A percentile compares a stretch with the other conserved stretches of the same genome.
Conservation (phyloP, 176 grass and related monocot species). For the Cenchrus purpureus region DNA sequence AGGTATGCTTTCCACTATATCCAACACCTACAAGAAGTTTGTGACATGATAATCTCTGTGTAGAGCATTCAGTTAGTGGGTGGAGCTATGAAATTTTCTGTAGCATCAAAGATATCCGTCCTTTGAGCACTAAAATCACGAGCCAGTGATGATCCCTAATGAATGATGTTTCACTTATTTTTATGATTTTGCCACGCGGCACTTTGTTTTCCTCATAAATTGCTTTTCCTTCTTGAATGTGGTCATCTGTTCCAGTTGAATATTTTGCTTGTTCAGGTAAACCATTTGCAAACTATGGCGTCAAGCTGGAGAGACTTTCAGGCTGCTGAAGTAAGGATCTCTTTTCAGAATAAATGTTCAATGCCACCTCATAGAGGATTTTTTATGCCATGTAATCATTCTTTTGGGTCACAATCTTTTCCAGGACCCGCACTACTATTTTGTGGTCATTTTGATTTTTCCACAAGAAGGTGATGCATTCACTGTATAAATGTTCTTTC, state of each 20-base stretch:
- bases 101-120: too few species aligned
- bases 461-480: constrained; percentile 90
- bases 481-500: background rate
- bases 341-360: background rate
- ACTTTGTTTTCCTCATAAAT: background rate
- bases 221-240: background rate
- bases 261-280: constrained; percentile 71
- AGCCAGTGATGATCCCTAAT: too few species aligned
- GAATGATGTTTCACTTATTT: too few species aligned
- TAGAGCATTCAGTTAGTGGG: too few species aligned
- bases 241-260: background rate
- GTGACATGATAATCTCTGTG: too few species aligned
- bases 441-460: constrained; percentile 99
- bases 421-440: constrained; percentile 95
- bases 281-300: constrained; percentile 94
- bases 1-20: too few species aligned
- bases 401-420: constrained; percentile 31
- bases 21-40: too few species aligned
- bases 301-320: constrained; percentile 97
- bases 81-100: too few species aligned
- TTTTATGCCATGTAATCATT: constrained; percentile 21
- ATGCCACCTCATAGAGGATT: background rate
- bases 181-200: background rate
- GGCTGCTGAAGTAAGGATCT: constrained; percentile 82
- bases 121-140: too few species aligned